These are phyloP conservation scores for Venturia pyrina DNA, from an alignment of 2,329 filamentous ascomycete genomes.

Conservation along the genomic window DNA sequence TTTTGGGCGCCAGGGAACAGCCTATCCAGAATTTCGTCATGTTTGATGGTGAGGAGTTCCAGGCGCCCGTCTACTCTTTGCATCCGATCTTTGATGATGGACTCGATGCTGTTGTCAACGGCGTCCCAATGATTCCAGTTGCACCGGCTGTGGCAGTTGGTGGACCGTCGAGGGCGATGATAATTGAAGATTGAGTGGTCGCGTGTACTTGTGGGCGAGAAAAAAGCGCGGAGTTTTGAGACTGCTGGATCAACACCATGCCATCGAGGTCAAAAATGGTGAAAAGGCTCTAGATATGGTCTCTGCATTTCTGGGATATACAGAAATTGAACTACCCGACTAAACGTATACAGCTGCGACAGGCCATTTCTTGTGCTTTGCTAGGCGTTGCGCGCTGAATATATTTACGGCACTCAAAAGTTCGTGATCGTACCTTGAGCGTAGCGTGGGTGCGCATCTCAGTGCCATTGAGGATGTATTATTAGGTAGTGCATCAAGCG, in stretches of 20 bases:
- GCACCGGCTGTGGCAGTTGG: background rate
- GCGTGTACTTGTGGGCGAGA: background rate
- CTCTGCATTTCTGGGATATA: background rate
- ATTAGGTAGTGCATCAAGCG: background rate
- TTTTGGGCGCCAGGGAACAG: conserved; percentile 81
- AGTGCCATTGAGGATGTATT: background rate
- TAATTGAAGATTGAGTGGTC: background rate
- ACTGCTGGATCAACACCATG: background rate
- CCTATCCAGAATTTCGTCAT: conserved; percentile 91
- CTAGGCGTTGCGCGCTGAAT: background rate
- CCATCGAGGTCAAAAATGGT: background rate
- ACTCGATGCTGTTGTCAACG: conserved; percentile 5
- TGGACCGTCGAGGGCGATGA: background rate
- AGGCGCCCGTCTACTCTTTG: conserved; percentile 10
- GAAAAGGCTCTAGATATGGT: background rate
- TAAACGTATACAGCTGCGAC: too few species aligned
- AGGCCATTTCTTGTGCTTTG: background rate
- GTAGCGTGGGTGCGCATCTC: background rate
- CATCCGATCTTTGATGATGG: conserved; percentile 12
- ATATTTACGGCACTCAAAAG: background rate
- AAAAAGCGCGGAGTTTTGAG: background rate
- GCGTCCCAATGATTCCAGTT: background rate
- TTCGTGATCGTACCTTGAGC: background rate
- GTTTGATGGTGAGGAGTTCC: conserved; percentile 66
- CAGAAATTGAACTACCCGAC: too few species aligned